Evolutionary conservation across 2,329 filamentous ascomycete species (phyloP), one percentile per base, ranked within the genome.

Genomic region (Herpomyces periplanetae): DNA sequence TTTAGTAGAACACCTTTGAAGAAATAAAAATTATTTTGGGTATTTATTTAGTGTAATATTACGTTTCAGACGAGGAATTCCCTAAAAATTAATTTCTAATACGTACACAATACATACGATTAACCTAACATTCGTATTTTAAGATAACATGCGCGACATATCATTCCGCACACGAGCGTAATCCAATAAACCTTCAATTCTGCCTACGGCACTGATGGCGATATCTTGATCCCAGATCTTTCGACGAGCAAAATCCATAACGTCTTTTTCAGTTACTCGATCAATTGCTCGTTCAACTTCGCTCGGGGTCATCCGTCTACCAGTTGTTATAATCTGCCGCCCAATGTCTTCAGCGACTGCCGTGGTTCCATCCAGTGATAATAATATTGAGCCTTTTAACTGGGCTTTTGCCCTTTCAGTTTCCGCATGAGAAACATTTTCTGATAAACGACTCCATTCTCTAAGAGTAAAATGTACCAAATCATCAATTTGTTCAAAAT

Each of bases 331-430:
- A 44, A 96, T 71, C 48, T 96, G 80, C 42, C 80, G 68, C 36
- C 80, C 80, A 41, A 96, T 87, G 40, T 96, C 80, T 51, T 96
- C 80, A 25, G 80, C 80, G 21, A 88, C 63, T 32, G 80, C 71
- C 18, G 80, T 91, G 36, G 80, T 91, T 41, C 73, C 84, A 40
- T 96, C 80, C 13, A 96, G 68, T 20, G 71, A 85, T 28, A 96
- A 60, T 26, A 96, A 66, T 35, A 96, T 73, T 21, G 73, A 87
- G 26, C 80, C 80, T 58, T 96, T 96, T 34, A 96, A 62, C 50
- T 96, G 80, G 27, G 80, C 68, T 58, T 96, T 96, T 43, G 80
- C 80, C 31, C 80, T 75, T 57, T 96, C 80, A 25, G 73, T 65
- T 49, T 96, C 80, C 28, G 73, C 60, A 37, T 69, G 54, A 35